Percentiles rank a stretch among this genome's conserved stretches.
phyloP scores from a whole-genome alignment of 2,329 filamentous ascomycete genomes.

The Phoma herbarum region DNA sequence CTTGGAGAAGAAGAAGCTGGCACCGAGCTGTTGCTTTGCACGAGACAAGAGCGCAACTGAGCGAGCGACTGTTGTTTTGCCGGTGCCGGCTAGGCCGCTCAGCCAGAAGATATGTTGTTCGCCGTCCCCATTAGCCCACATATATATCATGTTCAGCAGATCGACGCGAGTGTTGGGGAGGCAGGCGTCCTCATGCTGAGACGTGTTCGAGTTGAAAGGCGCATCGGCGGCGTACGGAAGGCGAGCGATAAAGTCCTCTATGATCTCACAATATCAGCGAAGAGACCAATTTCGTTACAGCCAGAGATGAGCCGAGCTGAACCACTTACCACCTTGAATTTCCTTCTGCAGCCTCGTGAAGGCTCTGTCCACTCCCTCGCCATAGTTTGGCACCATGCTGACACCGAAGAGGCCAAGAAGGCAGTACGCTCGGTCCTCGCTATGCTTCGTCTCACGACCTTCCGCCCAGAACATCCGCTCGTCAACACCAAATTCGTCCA shows the following conservation, averaged over 20 bases:
- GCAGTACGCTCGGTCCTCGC: background rate
- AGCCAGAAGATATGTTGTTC: constrained; percentile 44
- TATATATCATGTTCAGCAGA: constrained; percentile 35
- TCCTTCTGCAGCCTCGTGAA: background rate
- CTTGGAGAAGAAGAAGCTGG: constrained; percentile 27
- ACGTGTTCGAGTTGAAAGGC: too few species aligned
- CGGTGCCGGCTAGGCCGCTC: constrained; percentile 27
- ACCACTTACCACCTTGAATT: too few species aligned
- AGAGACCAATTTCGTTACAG: too few species aligned
- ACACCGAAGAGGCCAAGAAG: background rate
- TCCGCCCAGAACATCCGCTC: background rate
- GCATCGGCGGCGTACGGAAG: too few species aligned
- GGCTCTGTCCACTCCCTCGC: background rate
- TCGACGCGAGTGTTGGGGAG: constrained; percentile 37
- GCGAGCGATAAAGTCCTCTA: too few species aligned
- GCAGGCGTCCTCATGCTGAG: too few species aligned
- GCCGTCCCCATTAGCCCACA: constrained; percentile 29
- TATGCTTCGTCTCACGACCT: background rate
- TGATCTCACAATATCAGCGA: too few species aligned
- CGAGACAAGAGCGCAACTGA: constrained; percentile 3
- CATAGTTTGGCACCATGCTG: background rate
- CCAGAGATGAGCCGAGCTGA: too few species aligned
- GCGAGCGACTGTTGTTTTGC: constrained; percentile 33
- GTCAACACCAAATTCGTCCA: background rate
- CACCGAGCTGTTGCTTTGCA: constrained; percentile 22